Percentiles rank a stretch among this genome's conserved stretches.
These are phyloP conservation scores for Sisymbrium altissimum DNA, from an alignment of 345 rosid species.

Conservation along the genomic window DNA sequence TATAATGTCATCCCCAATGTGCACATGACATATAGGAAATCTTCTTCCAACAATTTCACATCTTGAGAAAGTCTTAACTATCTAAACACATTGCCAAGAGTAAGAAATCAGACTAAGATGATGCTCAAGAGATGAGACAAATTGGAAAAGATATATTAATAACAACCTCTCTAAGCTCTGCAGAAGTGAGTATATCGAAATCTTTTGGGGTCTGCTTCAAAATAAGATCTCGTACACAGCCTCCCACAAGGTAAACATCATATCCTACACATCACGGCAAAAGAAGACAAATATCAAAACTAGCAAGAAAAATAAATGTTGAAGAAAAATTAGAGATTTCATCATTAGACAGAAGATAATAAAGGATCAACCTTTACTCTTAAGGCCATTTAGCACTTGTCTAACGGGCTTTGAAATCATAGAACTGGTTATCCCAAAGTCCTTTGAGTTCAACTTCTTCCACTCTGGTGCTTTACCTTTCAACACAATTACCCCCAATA, in stretches of 20 bases:
- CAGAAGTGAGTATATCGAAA: constrained; percentile 76
- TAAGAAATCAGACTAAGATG: not conserved
- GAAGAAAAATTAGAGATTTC: not conserved
- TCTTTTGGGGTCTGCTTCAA: constrained; percentile 77
- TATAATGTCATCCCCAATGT: constrained; percentile 37
- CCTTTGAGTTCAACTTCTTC: constrained; percentile 45
- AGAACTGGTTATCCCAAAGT: constrained; percentile 46
- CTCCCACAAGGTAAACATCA: constrained; percentile 90
- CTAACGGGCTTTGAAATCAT: constrained; percentile 38
- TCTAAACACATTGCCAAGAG: constrained; percentile 28
- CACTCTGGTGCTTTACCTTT: constrained; percentile 30
- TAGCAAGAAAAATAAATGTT: not conserved
- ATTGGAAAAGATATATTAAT: not conserved
- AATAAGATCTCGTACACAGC: constrained; percentile 88
- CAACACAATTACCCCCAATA: constrained; percentile 20
- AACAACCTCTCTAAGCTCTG: constrained; percentile 72
- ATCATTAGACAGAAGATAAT: not conserved
- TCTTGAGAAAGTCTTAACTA: constrained; percentile 37
- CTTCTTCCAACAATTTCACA: constrained; percentile 52
- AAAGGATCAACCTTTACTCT: constrained; percentile 40
- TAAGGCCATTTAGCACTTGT: constrained; percentile 52
- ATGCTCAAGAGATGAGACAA: not conserved
- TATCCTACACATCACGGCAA: constrained; percentile 42
- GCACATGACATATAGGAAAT: constrained; percentile 64
- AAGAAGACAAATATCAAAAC: not conserved